Evolutionary conservation across 1,139 yeast species (phyloP), one percentile per base, ranked within the genome.

Genomic region (Suhomyces panamericanus): DNA sequence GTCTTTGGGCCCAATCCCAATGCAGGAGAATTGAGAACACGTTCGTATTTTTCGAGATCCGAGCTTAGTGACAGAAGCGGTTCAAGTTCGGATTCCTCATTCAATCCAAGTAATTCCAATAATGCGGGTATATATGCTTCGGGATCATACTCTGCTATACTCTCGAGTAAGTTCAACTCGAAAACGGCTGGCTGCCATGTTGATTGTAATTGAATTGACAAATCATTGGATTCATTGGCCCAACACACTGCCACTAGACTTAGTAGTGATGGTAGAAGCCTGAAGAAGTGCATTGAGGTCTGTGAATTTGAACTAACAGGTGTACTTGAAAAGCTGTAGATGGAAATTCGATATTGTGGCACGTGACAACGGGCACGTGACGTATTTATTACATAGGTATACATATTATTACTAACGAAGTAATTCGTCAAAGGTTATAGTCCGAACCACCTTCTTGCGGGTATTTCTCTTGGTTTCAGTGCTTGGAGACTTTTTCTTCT

Each of bases 151-250:
- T 70, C 69, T 0, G 84, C 70, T 16, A 81, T 60, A 9, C 85
- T 73, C 57, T 85, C 91, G 3, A 84, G 58, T 37, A 82, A 60
- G 48, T 73, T 75, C 34, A 81, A 62, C 38, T 64, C 65, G 52
- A 77, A 78, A 1, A 80, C 76, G 2, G 77, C 64, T 6, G 59
- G 54, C 11, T 53, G 52, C 75, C 76, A 71, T 35, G 56, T 53
- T 4, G 65, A 58, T 24, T 55, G 52, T n/a, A 60, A 52, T 6
- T 50, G 44, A 8, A 60, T 33, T 6, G 34, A 22, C 14, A 54
- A 35, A 10, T 38, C 14, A 35, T 49, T 45, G 39, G 39, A 11
- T 2, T 32, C 27, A 12, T 17, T 12, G n/a, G 31, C 35, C 6
- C 12, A 3, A 13, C 43, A 35, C 9, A 35, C 20, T 5, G 16